A percentile compares a stretch with the other conserved stretches of the same genome.
phyloP scores from a whole-genome alignment of 148 eudicot genomes.

The Limonium bicolor region DNA sequence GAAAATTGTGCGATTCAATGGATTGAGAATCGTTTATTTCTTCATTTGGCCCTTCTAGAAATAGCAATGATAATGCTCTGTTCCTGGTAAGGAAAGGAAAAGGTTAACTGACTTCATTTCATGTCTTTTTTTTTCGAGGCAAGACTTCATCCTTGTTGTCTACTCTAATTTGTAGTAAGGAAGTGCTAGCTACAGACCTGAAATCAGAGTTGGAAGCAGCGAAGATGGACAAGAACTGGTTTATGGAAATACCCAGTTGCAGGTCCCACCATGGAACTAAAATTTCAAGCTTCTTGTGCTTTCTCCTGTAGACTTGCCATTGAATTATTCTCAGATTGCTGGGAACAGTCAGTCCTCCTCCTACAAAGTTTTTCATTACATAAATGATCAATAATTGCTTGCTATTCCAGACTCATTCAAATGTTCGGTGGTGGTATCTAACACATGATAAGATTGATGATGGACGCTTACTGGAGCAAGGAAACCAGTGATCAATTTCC shows the following conservation, averaged over 20 bases:
- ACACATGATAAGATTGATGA: background rate
- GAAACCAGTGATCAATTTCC: conserved; percentile 96
- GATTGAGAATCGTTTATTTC: conserved; percentile 67
- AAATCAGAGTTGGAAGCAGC: conserved; percentile 91
- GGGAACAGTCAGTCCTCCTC: conserved; percentile 92
- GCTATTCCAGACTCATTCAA: too few relatives aligned
- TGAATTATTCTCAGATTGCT: conserved; percentile 80
- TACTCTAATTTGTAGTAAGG: too few relatives aligned
- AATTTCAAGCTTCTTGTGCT: conserved; percentile 64
- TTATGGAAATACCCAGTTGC: conserved; percentile 80
- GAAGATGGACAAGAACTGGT: conserved; percentile 86
- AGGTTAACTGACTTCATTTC: background rate
- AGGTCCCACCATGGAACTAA: conserved; percentile 99
- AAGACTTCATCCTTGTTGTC: too few relatives aligned
- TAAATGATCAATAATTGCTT: background rate
- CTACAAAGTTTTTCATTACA: conserved; percentile 19
- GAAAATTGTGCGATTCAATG: conserved; percentile 74
- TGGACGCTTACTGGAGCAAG: conserved; percentile 69
- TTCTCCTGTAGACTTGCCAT: conserved; percentile 90
- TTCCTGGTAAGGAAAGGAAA: conserved; percentile 33
- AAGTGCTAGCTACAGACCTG: conserved; percentile 51
- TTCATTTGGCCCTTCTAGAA: conserved; percentile 63
- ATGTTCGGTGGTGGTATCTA: too few relatives aligned
- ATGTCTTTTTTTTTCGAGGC: too few relatives aligned
- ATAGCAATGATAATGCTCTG: conserved; percentile 70